Base-by-base conservation (phyloP, 75 land plant genomes). In the Cryptomeria japonica region DNA sequence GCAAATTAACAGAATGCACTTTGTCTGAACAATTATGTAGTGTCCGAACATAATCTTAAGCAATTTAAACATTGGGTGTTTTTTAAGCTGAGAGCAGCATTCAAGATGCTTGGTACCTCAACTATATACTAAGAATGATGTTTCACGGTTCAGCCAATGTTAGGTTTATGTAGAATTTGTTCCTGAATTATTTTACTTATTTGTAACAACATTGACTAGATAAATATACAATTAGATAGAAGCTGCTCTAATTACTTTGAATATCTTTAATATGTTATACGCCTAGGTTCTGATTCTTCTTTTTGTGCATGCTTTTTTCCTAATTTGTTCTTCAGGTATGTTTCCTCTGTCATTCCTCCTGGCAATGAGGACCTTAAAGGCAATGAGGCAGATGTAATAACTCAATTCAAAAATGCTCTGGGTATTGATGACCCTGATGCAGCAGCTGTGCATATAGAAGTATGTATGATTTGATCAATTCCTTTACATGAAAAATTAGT, bases 341-440 rank as follows among this genome's bases (percentile, higher is more conserved):
- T 97, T 13, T 90, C 94, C 68, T 93, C 93, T 58, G 94, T 96
- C 19, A 91, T 98, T 87, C 99, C 99, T 58, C 90, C 94, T 70
- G 99, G 93, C 87, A 89, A 89, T 88, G 96, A 98, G 91, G 94
- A 96, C 89, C 94, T 98, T 19, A 92, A 92, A 87, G 99, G 99
- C 13, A 89, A 94, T 91, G 99, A 98, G 87, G 95, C 90, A 51
- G 96, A 95, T 1, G 85, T 82, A 5, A 98, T 98, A 28, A 64
- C 92, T 18, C 89, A 90, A 39, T 97, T 98, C 83, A 98, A 97
- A 87, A 91, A 87, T 86, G 93, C 95, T 32, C 89, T 98, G 41
- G 99, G 99, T 77, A 90, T 98, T 89, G 99, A 98, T 91, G 99
- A 98, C 77, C 96, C 98, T 4, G 99, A 98, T 87, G 99, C 99